Evolutionary conservation across 805 yeast genomes (phyloP).

Genomic region (Kurtzmaniella cleridarum): DNA sequence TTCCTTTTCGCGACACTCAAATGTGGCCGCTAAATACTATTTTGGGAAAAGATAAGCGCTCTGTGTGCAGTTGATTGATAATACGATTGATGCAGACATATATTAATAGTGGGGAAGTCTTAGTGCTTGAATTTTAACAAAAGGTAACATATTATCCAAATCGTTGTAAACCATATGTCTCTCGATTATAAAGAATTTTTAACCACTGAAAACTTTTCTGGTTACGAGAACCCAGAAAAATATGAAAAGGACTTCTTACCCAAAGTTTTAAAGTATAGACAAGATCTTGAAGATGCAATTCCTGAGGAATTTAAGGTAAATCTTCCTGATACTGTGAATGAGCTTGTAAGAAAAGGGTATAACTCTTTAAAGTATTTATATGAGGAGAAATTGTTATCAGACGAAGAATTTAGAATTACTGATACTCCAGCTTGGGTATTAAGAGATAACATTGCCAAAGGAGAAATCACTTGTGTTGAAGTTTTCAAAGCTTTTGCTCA

Average conservation of each 20-base stretch:
- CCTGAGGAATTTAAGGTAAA: conserved; percentile 24
- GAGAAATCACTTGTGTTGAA: conserved; percentile 29
- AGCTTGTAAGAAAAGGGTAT: conserved; percentile 26
- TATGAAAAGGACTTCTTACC: conserved; percentile 41
- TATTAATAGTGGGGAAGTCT: no score
- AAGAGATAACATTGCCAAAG: conserved; percentile 23
- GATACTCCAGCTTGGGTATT: conserved; percentile 27
- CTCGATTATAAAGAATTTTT: conserved; percentile 19
- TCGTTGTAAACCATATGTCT: no score
- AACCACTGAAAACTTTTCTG: conserved; percentile 23
- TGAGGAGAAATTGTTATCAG: conserved; percentile 28
- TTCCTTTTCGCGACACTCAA: no score
- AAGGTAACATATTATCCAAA: no score
- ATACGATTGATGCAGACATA: no score
- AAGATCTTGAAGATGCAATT: conserved; percentile 23
- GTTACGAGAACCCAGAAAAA: conserved; percentile 37
- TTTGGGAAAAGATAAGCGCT: no score
- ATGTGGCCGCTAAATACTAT: no score
- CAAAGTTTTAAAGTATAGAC: conserved; percentile 37
- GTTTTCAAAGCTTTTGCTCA: conserved; percentile 39
- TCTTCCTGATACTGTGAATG: conserved; percentile 28
- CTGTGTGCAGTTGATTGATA: no score
- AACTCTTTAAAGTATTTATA: conserved; percentile 32
- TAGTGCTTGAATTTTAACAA: no score
- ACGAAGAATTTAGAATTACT: conserved; percentile 32